Evolutionary conservation across 2,329 filamentous ascomycete genomes (phyloP).

Genomic region (Cercospora berteroae): DNA sequence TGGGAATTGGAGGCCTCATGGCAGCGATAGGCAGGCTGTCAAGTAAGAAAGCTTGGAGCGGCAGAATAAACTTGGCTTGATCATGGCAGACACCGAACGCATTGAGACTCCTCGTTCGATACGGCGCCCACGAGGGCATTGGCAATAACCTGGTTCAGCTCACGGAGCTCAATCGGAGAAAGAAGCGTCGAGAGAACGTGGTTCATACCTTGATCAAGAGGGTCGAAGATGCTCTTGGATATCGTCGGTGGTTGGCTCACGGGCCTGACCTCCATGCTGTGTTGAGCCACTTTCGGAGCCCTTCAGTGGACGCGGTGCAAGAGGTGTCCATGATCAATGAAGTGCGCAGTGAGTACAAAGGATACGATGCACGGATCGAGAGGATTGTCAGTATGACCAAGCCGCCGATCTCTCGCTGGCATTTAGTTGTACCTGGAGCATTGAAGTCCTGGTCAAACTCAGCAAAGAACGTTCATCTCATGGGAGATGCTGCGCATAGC

Average conservation of each 20-base stretch:
- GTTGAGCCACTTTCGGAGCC: constrained; percentile 44
- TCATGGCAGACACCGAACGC: constrained; percentile 45
- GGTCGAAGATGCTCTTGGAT: constrained; percentile 36
- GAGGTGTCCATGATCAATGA: constrained; percentile 46
- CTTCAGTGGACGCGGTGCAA: constrained; percentile 39
- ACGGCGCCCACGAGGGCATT: constrained; percentile 43
- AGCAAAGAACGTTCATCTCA: constrained; percentile 45
- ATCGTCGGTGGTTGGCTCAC: constrained; percentile 49
- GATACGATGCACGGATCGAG: constrained; percentile 48
- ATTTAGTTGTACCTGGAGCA: constrained; percentile 46
- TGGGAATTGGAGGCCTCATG: constrained; percentile 42
- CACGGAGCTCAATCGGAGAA: constrained; percentile 43
- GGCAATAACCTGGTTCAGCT: constrained; percentile 44
- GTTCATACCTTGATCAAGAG: constrained; percentile 40
- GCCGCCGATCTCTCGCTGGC: constrained; percentile 42
- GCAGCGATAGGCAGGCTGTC: constrained; percentile 41
- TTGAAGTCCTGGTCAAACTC: constrained; percentile 44
- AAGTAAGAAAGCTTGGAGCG: constrained; percentile 44
- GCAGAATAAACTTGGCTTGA: constrained; percentile 24
- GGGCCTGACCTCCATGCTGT: too few species aligned
- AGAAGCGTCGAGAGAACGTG: constrained; percentile 41
- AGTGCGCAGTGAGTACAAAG: constrained; percentile 44
- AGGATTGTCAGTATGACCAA: constrained; percentile 44
- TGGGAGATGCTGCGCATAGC: constrained; percentile 47
- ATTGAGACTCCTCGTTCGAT: constrained; percentile 42